Percentiles rank a stretch among this genome's conserved stretches.
These are phyloP conservation scores for Tetradesmus obliquus DNA, from an alignment of 139 green algal species.

Conservation along the genomic window DNA sequence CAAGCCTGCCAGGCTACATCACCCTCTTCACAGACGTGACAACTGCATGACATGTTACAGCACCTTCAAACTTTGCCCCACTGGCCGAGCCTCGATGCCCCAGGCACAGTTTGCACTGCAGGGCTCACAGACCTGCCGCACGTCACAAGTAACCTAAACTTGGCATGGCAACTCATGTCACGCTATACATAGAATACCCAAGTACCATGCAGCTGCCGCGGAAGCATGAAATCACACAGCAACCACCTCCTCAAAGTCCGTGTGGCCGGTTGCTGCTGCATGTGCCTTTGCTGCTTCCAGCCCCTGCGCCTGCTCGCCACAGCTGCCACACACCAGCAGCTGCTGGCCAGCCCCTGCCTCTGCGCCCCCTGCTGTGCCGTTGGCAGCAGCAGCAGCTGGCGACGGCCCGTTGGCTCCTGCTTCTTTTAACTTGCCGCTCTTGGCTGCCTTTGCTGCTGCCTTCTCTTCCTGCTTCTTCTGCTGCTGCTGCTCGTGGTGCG, in stretches of 20 bases:
- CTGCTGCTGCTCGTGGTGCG: constrained; percentile 21
- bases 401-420: constrained; percentile 8
- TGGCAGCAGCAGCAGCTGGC: constrained; percentile 8
- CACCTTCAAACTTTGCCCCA: too few species aligned
- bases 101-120: too few species aligned
- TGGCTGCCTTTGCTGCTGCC: constrained; percentile 5
- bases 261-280: constrained; percentile 24
- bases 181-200: background rate
- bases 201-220: background rate
- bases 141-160: too few species aligned
- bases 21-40: too few species aligned
- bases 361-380: background rate
- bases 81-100: too few species aligned
- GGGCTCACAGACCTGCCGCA: too few species aligned
- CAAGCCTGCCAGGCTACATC: too few species aligned
- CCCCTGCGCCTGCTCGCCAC: background rate
- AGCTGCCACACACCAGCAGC: constrained; percentile 15
- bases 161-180: background rate
- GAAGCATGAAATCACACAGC: background rate
- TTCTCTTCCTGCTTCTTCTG: constrained; percentile 19
- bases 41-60: too few species aligned
- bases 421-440: background rate
- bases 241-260: background rate
- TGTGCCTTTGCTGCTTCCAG: constrained; percentile 1
- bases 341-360: background rate